Evolutionary conservation across 148 eudicot species (phyloP), one percentile per base, ranked within the genome.

Genomic region (Drosera capensis): DNA sequence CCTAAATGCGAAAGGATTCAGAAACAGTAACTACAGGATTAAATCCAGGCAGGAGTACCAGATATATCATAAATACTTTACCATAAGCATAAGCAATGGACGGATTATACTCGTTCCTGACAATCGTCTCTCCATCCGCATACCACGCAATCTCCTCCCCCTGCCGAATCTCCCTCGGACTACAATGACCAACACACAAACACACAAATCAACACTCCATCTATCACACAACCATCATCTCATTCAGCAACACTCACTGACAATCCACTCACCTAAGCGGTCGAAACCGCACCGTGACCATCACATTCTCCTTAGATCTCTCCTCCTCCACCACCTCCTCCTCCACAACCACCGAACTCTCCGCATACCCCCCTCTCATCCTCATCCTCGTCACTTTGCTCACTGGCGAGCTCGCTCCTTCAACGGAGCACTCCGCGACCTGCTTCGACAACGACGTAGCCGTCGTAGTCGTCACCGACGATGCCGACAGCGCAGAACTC

Each of bases 91-190:
- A 92, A 8, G 99, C 99, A 42, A 70, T 78, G 1, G 86, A 56
- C 2, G 71, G 77, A 74, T 76, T 79, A 17, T 76, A 68, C 75
- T 92, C 99, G 46, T 63, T 85, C 65, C 99, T 71, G 37, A 85
- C 95, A 25, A 92, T 69, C 12, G 80, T 85, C 60, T 92, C 99
- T 2, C 99, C 99, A 52, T 92, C 95, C 6, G 99, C 99, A 51
- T 90, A 90, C 99, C 99, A 90, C n/a, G 99, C 80, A 34, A 92
- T 77, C 74, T 92, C 99, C 70, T 92, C 99, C 11, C 99, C 99
- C 22, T 70, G 88, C 50, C 88, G 72, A 47, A 92, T 85, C 65
- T 85, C 99, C 67, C 85, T 74, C 14, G 80, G 95, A 72, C 99
- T 85, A 62, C 23, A 63, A 48, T 58, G 54, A 37, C 21, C 18